Base-by-base conservation (phyloP, 208 protist species). In the Jaenimonas drosophilae region DNA sequence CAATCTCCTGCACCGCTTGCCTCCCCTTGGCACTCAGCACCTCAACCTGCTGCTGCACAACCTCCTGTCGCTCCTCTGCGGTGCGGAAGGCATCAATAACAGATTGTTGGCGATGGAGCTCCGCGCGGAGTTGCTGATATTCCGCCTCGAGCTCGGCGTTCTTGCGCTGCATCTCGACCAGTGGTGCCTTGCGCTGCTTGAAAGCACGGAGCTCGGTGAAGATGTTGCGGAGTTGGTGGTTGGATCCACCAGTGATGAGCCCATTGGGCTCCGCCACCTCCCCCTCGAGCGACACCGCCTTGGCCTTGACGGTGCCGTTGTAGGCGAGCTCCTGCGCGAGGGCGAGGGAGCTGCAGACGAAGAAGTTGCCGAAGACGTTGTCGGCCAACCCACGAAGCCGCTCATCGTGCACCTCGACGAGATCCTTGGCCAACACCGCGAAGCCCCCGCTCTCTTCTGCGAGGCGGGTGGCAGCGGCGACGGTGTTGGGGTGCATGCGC, bases 271-370 rank as follows among this genome's bases (percentile, higher is more conserved):
- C 95, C 42, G 94, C 98, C 20, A 98, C 65, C 45, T 99, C 97
- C 25, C 98, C 98, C 1, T 99, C 95, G 3, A 98, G 50, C 1
- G 98, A 99, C n/a, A 99, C 98, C 12, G 95, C 83, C 38, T 91
- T 88, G 14, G 63, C 50, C 11, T 58, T 53, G 14, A 98, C 70
- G 0, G 45, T 32, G 17, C 56, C 32, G 47, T 77, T 76, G 65
- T 95, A 96, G 28, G 92, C 87, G 3, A 97, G 66, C 48, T 83
- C 69, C 58, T 87, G 70, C 2, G 95, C 95, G 3, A 75, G 50
- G 4, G 51, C 57, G 23, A 96, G 45, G 33, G 59, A 79, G 9
- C 72, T 69, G 73, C 95, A 98, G 31, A 99, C 87, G 25, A 99
- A 49, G 31, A 97, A 97, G 12, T 43, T 54, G 14, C 97, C 98